A percentile compares a stretch with the other conserved stretches of the same genome.
Conservation (phyloP, 1,139 yeast genomes). For the Lodderomyces jiufengensis region DNA sequence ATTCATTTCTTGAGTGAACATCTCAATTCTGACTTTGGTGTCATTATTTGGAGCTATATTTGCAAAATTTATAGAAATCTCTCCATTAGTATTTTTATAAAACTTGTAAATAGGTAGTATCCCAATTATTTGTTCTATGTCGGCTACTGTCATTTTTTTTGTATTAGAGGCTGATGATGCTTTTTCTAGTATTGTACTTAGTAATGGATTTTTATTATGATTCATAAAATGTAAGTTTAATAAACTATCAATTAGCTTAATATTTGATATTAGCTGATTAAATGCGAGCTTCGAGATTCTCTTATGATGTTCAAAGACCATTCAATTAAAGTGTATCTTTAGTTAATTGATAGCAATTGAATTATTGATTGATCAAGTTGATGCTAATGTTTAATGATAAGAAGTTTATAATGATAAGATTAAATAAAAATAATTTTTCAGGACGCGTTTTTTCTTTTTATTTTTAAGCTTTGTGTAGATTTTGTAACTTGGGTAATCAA, state of each 20-base stretch:
- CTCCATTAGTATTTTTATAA: constrained; percentile 6
- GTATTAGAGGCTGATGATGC: constrained; percentile 19
- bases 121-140: constrained; percentile 17
- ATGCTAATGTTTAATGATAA: too few relatives aligned
- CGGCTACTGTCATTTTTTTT: constrained; percentile 15
- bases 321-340: background rate
- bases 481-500: too few relatives aligned
- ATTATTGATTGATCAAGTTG: too few relatives aligned
- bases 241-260: constrained; percentile 24
- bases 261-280: constrained; percentile 8
- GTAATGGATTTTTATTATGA: constrained; percentile 23
- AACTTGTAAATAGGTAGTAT: constrained; percentile 18
- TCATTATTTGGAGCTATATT: background rate
- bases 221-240: constrained; percentile 24
- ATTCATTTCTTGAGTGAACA: constrained; percentile 57
- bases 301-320: constrained; percentile 9
- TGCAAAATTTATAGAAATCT: background rate
- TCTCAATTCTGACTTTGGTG: constrained; percentile 40
- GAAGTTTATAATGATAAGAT: too few relatives aligned
- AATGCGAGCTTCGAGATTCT: constrained; percentile 12
- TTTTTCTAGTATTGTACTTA: constrained; percentile 18
- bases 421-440: too few relatives aligned
- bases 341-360: too few relatives aligned
- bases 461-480: too few relatives aligned
- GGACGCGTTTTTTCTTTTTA: too few relatives aligned